Conservation (phyloP, 306 rosid species). For the Oxytropis ochrocephala region DNA sequence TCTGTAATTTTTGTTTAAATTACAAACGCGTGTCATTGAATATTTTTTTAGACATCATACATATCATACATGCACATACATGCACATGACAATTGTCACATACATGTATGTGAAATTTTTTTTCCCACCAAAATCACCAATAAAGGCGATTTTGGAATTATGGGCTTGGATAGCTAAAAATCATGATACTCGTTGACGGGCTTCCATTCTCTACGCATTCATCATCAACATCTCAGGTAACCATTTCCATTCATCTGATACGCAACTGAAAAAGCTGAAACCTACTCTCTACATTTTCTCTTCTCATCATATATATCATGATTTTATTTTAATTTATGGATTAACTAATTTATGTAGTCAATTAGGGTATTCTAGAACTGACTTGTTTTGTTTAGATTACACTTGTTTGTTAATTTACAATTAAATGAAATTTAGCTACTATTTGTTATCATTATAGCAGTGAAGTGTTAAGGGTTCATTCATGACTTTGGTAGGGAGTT, state of each 20-base stretch:
- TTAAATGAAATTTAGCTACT: background rate
- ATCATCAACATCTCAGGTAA: conserved; percentile 35
- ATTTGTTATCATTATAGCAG: background rate
- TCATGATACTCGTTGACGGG: conserved; percentile 34
- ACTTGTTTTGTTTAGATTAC: background rate
- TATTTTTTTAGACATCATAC: too few species aligned
- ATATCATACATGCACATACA: too few species aligned
- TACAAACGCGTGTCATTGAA: too few species aligned
- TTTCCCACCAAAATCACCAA: too few species aligned
- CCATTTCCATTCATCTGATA: background rate
- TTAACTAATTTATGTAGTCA: background rate
- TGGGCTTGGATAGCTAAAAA: too few species aligned
- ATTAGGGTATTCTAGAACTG: background rate
- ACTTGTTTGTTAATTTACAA: background rate
- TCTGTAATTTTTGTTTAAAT: too few species aligned
- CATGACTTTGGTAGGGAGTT: background rate
- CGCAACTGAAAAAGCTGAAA: background rate
- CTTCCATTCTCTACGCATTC: conserved; percentile 19
- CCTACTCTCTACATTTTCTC: background rate
- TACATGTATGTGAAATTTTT: too few species aligned
- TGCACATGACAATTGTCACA: too few species aligned
- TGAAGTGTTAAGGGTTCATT: background rate
- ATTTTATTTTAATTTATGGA: background rate
- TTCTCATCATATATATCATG: background rate
- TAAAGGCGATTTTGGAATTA: too few species aligned